Conservation (phyloP, 352 stramenopile species). For the Phytophthora pinifolia region DNA sequence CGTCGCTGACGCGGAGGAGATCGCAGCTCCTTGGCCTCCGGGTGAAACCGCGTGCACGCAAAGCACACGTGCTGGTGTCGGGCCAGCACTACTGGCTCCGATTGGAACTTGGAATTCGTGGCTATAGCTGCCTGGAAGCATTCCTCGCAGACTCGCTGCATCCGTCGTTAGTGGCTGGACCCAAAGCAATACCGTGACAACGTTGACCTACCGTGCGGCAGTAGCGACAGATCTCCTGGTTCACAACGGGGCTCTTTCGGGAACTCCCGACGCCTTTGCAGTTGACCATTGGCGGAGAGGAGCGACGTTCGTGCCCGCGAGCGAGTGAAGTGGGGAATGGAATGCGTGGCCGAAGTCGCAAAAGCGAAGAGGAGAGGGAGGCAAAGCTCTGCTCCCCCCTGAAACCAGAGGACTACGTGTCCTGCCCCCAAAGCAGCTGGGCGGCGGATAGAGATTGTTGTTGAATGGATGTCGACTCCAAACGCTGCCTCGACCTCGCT, state of each 20-base stretch:
- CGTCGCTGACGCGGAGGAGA: constrained; percentile 10
- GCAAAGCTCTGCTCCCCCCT: constrained; percentile 9
- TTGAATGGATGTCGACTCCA: not conserved
- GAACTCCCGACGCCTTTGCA: constrained; percentile 16
- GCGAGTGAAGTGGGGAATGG: not conserved
- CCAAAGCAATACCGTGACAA: not conserved
- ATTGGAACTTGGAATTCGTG: constrained; percentile 7
- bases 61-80: constrained; percentile 29
- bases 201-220: constrained; percentile 21
- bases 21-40: constrained; percentile 2
- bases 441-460: constrained; percentile 2
- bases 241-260: not conserved
- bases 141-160: constrained; percentile 28
- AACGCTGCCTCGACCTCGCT: constrained; percentile 1
- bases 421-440: constrained; percentile 27
- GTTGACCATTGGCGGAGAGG: constrained; percentile 22
- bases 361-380: constrained; percentile 5
- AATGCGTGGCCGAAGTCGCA: constrained; percentile 1
- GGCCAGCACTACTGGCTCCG: not conserved
- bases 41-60: constrained; percentile 22
- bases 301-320: not conserved
- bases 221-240: constrained; percentile 31
- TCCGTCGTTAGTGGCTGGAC: constrained; percentile 4
- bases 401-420: constrained; percentile 27
- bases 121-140: constrained; percentile 17